Base-by-base conservation (phyloP, 495 filamentous ascomycete genomes). In the Friedmanniomyces simplex region DNA sequence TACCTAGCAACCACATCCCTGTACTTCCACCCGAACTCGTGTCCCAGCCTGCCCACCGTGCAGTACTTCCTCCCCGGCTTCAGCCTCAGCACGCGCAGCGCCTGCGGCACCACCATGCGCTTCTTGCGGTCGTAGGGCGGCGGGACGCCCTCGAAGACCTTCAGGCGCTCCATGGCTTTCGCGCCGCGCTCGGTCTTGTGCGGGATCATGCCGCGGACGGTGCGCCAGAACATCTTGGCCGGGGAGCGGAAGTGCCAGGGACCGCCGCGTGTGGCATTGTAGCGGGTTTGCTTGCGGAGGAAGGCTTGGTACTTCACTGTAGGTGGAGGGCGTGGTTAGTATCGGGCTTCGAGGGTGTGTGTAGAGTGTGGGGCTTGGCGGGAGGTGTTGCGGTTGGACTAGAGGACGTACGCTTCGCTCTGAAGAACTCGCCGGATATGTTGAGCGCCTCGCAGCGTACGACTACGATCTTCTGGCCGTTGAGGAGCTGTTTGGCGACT, bases 381-480 rank as follows among this genome's bases (percentile, higher is more conserved):
- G 26, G 4, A n/a, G 25, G 37, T 22, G 41, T 24, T 48, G 55
- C 34, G 30, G 49, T 16, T 50, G 55, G 28, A 60, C 55, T 18
- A 45, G 49, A 55, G 51, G 73, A 91, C 93, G 77, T 94, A 98
- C 93, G 85, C 84, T 98, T 98, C 69, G 91, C 84, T 71, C 93
- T 89, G 85, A 97, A 98, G 88, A 98, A 98, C 80, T 96, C 93
- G 79, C 93, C 93, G 68, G 93, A 98, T 83, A 98, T 97, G 84
- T 97, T 97, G 72, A 98, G 84, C 69, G 86, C 88, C 77, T 98
- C 93, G 81, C 88, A 95, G 81, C 93, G 88, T 73, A 98, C 94
- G 61, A 98, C 85, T 62, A 96, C 91, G 76, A 98, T 91, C 85
- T 97, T 96, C 82, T 97, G 94, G 72, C 93, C 93, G 75, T 88